Percentiles rank a stretch among this genome's conserved stretches.
Evolutionary conservation across 2,329 filamentous ascomycete species (phyloP).

Genomic region (Alternaria ventricosa): DNA sequence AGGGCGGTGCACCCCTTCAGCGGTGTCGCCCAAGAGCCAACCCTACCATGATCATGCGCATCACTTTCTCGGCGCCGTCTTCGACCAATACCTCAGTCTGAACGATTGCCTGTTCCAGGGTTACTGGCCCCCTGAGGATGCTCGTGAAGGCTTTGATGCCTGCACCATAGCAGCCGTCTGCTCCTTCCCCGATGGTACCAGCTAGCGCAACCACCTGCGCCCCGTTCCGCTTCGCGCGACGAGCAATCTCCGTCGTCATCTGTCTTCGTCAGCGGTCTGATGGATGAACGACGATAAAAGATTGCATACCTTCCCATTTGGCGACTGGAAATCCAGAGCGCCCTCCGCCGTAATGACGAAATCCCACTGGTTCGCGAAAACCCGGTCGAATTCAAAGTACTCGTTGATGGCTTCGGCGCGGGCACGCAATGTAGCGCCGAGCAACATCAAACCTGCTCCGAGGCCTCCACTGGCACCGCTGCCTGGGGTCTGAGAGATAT

Average conservation of each 20-base stretch:
- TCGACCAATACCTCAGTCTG: constrained; percentile 44
- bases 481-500: constrained; percentile 52
- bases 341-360: constrained; percentile 62
- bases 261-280: constrained; percentile 26
- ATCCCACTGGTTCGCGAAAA: constrained; percentile 56
- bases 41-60: constrained; percentile 48
- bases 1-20: constrained; percentile 8
- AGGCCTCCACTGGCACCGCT: constrained; percentile 61
- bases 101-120: constrained; percentile 44
- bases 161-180: constrained; percentile 34
- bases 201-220: constrained; percentile 55
- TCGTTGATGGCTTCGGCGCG: constrained; percentile 60
- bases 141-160: constrained; percentile 48
- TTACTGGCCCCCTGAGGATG: constrained; percentile 43
- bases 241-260: constrained; percentile 61
- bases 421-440: constrained; percentile 56
- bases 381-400: constrained; percentile 56
- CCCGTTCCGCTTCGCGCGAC: constrained; percentile 54
- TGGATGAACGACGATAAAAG: background rate
- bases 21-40: constrained; percentile 28
- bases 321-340: constrained; percentile 60
- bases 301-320: constrained; percentile 49
- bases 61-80: constrained; percentile 48
- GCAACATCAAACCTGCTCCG: constrained; percentile 58
- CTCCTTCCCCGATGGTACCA: constrained; percentile 39